Evolutionary conservation across 2,329 filamentous ascomycete genomes (phyloP).

Genomic region (Tolypocladium tropicale): DNA sequence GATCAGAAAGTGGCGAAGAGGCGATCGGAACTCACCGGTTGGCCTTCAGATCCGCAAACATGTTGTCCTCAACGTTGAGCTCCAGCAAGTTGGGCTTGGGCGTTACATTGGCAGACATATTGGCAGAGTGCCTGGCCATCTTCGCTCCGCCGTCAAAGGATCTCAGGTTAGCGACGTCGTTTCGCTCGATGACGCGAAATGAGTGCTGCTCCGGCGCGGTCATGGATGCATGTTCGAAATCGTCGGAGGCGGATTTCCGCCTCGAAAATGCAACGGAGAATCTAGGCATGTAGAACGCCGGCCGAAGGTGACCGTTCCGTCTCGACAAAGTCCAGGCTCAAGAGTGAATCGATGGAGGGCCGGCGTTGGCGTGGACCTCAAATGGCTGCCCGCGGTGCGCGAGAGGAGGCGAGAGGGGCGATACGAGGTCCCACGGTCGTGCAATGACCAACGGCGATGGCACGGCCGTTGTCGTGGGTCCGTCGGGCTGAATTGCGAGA

Average conservation of each 20-base stretch:
- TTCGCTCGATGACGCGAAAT: slow-evolving; percentile 48
- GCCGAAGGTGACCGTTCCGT: slow-evolving; percentile 3
- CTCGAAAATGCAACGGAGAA: slow-evolving; percentile 48
- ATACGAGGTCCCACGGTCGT: slow-evolving; percentile 3
- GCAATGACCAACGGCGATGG: not conserved
- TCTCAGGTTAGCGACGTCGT: slow-evolving; percentile 32
- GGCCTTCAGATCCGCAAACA: slow-evolving; percentile 45
- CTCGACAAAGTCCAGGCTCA: not conserved
- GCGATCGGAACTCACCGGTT: slow-evolving; percentile 37
- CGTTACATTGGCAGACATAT: slow-evolving; percentile 21
- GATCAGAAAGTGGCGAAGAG: not conserved
- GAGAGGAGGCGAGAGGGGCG: not conserved
- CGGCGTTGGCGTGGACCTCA: not conserved
- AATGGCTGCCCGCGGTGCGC: not conserved
- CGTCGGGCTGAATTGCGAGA: not conserved
- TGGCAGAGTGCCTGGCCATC: slow-evolving; percentile 25
- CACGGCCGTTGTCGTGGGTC: not conserved
- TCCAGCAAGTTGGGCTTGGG: slow-evolving; percentile 27
- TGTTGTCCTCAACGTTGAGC: slow-evolving; percentile 43
- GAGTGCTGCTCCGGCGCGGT: slow-evolving; percentile 34
- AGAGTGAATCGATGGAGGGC: not conserved
- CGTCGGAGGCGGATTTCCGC: slow-evolving; percentile 50
- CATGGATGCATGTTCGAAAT: slow-evolving; percentile 39
- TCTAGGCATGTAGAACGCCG: slow-evolving; percentile 46
- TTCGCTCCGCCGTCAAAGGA: slow-evolving; percentile 41